Base-by-base conservation (phyloP, 176 grass and related monocot species). In the Aegilops speltoides region DNA sequence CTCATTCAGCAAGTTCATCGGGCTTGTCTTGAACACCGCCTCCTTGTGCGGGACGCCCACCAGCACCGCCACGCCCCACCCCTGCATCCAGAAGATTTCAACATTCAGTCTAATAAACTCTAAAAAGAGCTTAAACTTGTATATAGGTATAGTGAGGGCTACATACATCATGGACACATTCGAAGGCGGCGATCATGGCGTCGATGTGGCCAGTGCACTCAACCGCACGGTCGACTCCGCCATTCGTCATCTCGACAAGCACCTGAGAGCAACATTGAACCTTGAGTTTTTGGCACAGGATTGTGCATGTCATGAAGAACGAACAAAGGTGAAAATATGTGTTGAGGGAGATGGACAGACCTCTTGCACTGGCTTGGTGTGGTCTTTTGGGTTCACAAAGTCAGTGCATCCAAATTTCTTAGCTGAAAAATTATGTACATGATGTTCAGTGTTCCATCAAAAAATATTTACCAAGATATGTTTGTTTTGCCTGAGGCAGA, bases 361-460 rank as follows among this genome's bases (percentile, higher is more conserved):
- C 95, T 97, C 95, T 79, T 97, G 95, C 10, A 94, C 89, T 3
- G 95, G 92, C 34, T 91, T 97, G 78, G 68, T 45, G 46, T 95
- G 34, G 78, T 95, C 95, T 31, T 80, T 82, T 40, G 95, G 95
- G 81, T 97, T 97, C n/a, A 97, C 87, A 41, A 97, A 97, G 68
- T 97, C 95, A 1, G 92, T 97, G 84, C 90, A 91, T 12, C 95
- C 95, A 73, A 97, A 97, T 15, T 93, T 88, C 88, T 87, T 97
- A 67, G 95, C 95, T 94, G 84, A 68, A 91, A 80, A 64, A 54
- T 33, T 10, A 56, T 41, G 14, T 10, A 80, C 5, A 67, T 7
- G 22, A 48, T 57, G 4, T 11, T 87, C 13, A 10, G 15, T 73
- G 15, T 22, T 2, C 7, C 10, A 40, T 54, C 24, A 16, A 54